Evolutionary conservation across 306 rosid species (phyloP).

Genomic region (Luffa aegyptiaca): DNA sequence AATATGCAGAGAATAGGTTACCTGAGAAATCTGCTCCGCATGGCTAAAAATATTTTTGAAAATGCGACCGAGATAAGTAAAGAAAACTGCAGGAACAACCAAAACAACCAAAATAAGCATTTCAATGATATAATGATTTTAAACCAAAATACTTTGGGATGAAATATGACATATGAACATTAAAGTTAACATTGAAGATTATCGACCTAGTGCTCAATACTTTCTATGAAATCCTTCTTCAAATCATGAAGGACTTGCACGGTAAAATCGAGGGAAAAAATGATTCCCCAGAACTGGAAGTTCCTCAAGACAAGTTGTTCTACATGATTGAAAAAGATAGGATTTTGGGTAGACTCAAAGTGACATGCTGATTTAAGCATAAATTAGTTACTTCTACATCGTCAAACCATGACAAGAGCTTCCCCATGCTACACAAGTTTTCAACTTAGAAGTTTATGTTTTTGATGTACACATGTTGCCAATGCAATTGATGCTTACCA

Average conservation of each 20-base stretch:
- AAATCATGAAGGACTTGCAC: background rate
- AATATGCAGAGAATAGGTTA: constrained; percentile 4
- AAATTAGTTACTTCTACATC: background rate
- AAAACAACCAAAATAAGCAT: background rate
- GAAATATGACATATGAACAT: background rate
- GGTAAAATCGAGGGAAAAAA: background rate
- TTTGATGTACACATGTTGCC: background rate
- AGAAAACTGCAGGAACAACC: constrained; percentile 50
- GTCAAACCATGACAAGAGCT: background rate
- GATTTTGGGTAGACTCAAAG: background rate
- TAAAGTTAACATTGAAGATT: background rate
- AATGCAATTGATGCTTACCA: constrained; percentile 30
- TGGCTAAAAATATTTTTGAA: constrained; percentile 92
- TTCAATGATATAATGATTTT: background rate
- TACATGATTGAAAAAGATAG: background rate
- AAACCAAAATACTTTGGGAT: background rate
- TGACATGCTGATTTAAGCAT: background rate
- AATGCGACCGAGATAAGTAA: constrained; percentile 76
- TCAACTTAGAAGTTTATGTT: background rate
- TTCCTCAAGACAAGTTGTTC: background rate
- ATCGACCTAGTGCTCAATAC: background rate
- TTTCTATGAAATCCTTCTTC: background rate
- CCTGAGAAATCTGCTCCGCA: constrained; percentile 97
- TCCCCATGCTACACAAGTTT: background rate
- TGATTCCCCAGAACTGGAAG: background rate